These are phyloP conservation scores for Arthrobotrys sinensis DNA, from an alignment of 2,329 filamentous ascomycete genomes.

Conservation along the genomic window DNA sequence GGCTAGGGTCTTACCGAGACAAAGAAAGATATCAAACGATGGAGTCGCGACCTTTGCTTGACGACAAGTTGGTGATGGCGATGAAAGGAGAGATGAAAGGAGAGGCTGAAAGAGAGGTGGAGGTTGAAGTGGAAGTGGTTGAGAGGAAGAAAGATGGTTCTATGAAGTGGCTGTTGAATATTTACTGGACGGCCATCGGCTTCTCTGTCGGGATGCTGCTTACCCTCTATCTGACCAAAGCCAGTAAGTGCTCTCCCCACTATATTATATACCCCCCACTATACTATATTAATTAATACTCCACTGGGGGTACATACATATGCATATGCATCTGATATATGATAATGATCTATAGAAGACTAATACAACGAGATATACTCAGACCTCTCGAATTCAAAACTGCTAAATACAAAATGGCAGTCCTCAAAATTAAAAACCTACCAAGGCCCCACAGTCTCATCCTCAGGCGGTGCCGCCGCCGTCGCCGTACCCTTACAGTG, in stretches of 20 bases:
- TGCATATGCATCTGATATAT: too few species aligned
- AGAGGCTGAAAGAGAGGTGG: background rate
- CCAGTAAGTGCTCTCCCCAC: background rate
- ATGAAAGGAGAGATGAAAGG: background rate
- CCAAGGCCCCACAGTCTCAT: conserved; percentile 26
- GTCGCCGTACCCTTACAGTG: background rate
- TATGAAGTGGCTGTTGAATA: background rate
- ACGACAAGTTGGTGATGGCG: background rate
- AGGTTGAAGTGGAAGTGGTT: background rate
- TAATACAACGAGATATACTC: background rate
- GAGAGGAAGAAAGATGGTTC: background rate
- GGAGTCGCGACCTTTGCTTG: conserved; percentile 4
- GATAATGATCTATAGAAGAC: background rate
- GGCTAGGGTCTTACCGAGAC: background rate
- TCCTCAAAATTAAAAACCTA: background rate
- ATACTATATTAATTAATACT: too few species aligned
- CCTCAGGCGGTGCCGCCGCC: background rate
- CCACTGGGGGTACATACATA: too few species aligned
- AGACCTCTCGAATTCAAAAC: background rate
- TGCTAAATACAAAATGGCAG: background rate
- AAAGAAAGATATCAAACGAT: conserved; percentile 7
- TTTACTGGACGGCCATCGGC: background rate
- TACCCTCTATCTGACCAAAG: background rate
- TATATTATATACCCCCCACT: background rate
- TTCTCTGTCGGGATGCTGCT: conserved; percentile 1